Evolutionary conservation across 306 rosid genomes (phyloP).

Genomic region (Hippophae gyantsensis): DNA sequence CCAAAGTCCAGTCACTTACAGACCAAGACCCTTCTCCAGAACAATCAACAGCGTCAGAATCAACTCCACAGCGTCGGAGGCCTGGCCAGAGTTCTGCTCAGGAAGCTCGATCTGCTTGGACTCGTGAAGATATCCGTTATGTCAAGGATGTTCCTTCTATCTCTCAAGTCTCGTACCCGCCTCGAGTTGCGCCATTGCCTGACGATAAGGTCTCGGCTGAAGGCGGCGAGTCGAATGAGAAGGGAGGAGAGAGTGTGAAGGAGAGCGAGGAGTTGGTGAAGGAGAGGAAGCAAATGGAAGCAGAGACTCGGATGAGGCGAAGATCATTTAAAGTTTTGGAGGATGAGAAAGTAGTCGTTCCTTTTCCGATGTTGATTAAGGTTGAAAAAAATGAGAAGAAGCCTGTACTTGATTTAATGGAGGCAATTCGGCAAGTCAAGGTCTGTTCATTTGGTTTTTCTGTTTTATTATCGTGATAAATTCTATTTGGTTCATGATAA

Average conservation of each 20-base stretch:
- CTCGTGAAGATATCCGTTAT: constrained; percentile 65
- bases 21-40: constrained; percentile 17
- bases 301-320: constrained; percentile 29
- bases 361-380: constrained; percentile 61
- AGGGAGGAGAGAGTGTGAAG: constrained; percentile 7
- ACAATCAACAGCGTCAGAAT: constrained; percentile 13
- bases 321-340: constrained; percentile 31
- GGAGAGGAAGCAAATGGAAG: constrained; percentile 47
- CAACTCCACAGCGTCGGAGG: constrained; percentile 17
- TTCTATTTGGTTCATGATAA: constrained; percentile 5
- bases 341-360: constrained; percentile 48
- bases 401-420: constrained; percentile 55
- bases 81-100: constrained; percentile 1
- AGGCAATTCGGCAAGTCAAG: constrained; percentile 83
- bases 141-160: constrained; percentile 52
- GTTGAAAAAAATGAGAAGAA: constrained; percentile 64
- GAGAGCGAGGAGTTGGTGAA: constrained; percentile 27
- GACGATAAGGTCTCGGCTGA: constrained; percentile 33
- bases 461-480: not conserved
- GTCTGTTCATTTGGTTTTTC: constrained; percentile 28
- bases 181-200: constrained; percentile 74
- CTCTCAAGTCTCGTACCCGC: constrained; percentile 49
- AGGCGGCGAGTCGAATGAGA: constrained; percentile 1
- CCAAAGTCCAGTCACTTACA: constrained; percentile 31
- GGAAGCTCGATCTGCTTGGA: constrained; percentile 37